Evolutionary conservation across 306 rosid genomes (phyloP), one percentile per base, ranked within the genome.

Genomic region (Vicia villosa): DNA sequence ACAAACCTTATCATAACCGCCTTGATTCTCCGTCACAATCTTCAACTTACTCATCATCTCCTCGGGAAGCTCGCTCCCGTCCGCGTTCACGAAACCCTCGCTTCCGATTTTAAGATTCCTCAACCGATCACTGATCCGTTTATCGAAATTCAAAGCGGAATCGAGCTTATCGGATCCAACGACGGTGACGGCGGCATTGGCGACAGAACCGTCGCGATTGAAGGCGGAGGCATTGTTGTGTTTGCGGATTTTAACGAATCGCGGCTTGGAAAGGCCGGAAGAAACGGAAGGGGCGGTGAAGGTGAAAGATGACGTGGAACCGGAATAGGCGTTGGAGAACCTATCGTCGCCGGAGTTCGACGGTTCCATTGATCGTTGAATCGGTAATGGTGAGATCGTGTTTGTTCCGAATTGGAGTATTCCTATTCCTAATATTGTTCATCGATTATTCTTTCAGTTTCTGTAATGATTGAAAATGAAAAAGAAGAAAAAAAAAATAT

Each of bases 241-340:
- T 74, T 68, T 87, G 4, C 92, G 85, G 47, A 83, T 74, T 83
- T 95, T 95, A 14, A 65, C 41, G 42, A 88, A 34, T 76, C 96
- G 75, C 13, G 97, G 97, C 80, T 76, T 86, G 17, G 89, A 51
- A 13, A 77, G 75, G 51, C 86, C 88, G 10, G 87, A 76, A 57
- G 87, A 76, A 57, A 69, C 68, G 14, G 94, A 60, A 72, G 81
- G 43, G 14, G 88, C 16, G 68, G 75, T 77, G 68, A 85, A 84
- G 45, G 85, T 79, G 61, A 84, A 61, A 61, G 72, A 12, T 47
- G 74, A 14, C 9, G 80, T 42, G 8, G 70, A 77, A 8, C 83
- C 22, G 0, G 63, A 69, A n/a, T 69, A 32, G 34, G 63, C 38
- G 46, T 72, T 77, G 20, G 88, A 73, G 46, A 82, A 81, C 55